These are phyloP conservation scores for Microdochium nivale DNA, from an alignment of 2,329 filamentous ascomycete genomes.

Conservation along the genomic window DNA sequence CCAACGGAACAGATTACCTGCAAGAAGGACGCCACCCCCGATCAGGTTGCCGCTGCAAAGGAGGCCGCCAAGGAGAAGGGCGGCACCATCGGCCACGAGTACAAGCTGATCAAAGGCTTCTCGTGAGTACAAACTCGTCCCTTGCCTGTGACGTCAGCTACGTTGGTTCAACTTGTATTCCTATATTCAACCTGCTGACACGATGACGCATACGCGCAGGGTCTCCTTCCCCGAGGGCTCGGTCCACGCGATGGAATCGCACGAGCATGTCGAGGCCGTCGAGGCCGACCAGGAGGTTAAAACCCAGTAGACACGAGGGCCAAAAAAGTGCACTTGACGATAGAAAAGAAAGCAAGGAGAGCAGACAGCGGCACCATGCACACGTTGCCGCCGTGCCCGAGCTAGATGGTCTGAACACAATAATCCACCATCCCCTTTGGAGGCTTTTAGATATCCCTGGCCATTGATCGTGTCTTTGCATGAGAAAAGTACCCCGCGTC, in stretches of 20 bases:
- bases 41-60: constrained; percentile 68
- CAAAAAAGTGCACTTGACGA: not conserved
- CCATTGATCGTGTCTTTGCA: no score
- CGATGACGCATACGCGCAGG: constrained; percentile 31
- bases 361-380: no score
- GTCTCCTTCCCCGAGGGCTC: constrained; percentile 63
- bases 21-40: constrained; percentile 58
- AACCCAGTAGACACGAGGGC: constrained; percentile 51
- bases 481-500: no score
- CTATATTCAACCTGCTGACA: constrained; percentile 3
- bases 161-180: no score
- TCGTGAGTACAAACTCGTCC: constrained; percentile 52
- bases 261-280: constrained; percentile 65
- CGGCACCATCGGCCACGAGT: constrained; percentile 77
- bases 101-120: constrained; percentile 84
- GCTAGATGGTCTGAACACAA: no score
- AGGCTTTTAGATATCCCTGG: no score
- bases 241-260: constrained; percentile 55
- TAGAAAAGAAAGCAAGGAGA: not conserved
- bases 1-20: constrained; percentile 63
- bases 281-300: constrained; percentile 65
- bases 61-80: constrained; percentile 65
- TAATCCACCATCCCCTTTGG: no score
- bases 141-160: not conserved
- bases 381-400: no score